Evolutionary conservation across 306 rosid species (phyloP).

Genomic region (Hippophae tibetana): DNA sequence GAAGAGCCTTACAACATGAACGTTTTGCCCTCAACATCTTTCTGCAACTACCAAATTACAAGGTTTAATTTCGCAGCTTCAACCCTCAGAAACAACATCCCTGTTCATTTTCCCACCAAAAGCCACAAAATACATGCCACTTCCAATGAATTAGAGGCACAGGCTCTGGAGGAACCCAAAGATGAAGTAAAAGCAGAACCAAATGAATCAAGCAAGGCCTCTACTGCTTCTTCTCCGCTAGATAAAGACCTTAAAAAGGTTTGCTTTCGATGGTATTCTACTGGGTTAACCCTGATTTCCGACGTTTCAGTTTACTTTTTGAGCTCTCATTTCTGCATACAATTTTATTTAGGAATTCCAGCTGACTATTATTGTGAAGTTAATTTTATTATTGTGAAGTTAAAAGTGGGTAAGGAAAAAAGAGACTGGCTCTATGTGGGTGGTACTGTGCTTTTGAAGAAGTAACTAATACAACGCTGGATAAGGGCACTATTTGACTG

Average conservation of each 20-base stretch:
- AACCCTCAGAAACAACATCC: background rate
- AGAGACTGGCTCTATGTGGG: background rate
- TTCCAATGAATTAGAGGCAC: conserved; percentile 48
- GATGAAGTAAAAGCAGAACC: conserved; percentile 22
- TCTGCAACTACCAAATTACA: conserved; percentile 28
- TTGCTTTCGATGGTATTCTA: background rate
- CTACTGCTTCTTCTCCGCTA: conserved; percentile 42
- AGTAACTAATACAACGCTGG: background rate
- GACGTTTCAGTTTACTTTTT: background rate
- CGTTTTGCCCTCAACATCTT: conserved; percentile 36
- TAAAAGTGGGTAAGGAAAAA: background rate
- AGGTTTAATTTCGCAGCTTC: conserved; percentile 16
- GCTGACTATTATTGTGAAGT: background rate
- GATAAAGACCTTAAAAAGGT: conserved; percentile 92
- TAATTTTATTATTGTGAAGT: too few species aligned
- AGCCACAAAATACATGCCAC: conserved; percentile 36
- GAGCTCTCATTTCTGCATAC: too few species aligned
- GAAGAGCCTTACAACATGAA: conserved; percentile 29
- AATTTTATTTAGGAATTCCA: background rate
- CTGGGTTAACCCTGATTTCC: background rate
- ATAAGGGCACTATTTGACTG: background rate
- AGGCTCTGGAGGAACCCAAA: conserved; percentile 21
- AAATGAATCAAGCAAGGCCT: conserved; percentile 14
- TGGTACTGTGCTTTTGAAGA: background rate
- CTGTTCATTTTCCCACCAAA: conserved; percentile 19